A percentile compares a stretch with the other conserved stretches of the same genome.
phyloP scores from a whole-genome alignment of 192 early-diverging fungal species.

The Mortierella antarctica region DNA sequence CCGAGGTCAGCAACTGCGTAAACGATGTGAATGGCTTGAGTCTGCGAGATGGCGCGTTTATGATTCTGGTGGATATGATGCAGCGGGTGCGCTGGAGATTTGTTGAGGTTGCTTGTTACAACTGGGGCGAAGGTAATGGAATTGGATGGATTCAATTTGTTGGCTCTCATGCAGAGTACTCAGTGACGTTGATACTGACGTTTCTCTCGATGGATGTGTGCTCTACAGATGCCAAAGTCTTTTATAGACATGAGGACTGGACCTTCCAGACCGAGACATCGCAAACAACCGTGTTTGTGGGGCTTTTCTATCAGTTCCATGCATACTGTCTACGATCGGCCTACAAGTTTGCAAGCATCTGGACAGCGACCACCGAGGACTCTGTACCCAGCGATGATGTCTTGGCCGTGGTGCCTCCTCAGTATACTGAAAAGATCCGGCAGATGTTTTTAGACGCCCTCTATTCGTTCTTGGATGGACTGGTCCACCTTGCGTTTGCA shows the following conservation, averaged over 20 bases:
- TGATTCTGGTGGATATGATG: slow-evolving; percentile 74
- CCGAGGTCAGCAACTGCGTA: slow-evolving; percentile 78
- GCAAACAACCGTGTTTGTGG: slow-evolving; percentile 72
- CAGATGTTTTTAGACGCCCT: slow-evolving; percentile 75
- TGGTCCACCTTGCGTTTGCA: slow-evolving; percentile 74
- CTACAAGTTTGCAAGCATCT: slow-evolving; percentile 65
- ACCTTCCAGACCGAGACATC: slow-evolving; percentile 66
- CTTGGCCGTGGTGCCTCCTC: slow-evolving; percentile 58
- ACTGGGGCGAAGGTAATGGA: slow-evolving; percentile 78
- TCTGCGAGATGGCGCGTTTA: slow-evolving; percentile 77
- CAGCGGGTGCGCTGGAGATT: slow-evolving; percentile 78
- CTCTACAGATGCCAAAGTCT: slow-evolving; percentile 74
- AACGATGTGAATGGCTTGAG: slow-evolving; percentile 82
- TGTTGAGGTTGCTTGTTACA: slow-evolving; percentile 79
- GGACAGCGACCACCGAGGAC: slow-evolving; percentile 56
- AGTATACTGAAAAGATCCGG: slow-evolving; percentile 68
- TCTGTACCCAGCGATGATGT: slow-evolving; percentile 19
- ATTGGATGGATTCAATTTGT: not conserved
- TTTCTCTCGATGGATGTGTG: not conserved
- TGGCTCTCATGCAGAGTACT: not conserved
- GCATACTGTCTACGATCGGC: slow-evolving; percentile 73
- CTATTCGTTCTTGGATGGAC: slow-evolving; percentile 83
- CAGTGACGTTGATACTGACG: not conserved
- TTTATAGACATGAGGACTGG: slow-evolving; percentile 81
- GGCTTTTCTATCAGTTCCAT: slow-evolving; percentile 75